These are phyloP conservation scores for Zasmidium cellare DNA, from an alignment of 2,329 filamentous ascomycete genomes.

Conservation along the genomic window DNA sequence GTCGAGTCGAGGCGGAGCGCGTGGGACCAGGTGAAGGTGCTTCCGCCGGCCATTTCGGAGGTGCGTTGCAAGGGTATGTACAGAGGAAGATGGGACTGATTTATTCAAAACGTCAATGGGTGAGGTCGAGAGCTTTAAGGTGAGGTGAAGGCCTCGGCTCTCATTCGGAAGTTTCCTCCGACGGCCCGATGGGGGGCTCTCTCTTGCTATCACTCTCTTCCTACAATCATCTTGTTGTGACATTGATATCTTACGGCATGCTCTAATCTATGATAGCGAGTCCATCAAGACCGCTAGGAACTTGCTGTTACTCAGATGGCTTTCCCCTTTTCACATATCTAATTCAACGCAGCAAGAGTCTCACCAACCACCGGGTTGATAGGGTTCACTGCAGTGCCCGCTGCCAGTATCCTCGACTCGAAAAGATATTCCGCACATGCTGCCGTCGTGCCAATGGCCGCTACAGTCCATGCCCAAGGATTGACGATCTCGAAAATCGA, in stretches of 20 bases:
- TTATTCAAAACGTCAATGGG: no score
- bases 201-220: background rate
- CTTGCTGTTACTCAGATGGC: no score
- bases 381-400: slow-evolving; percentile 5
- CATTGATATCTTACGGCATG: background rate
- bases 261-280: no score
- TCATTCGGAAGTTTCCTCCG: background rate
- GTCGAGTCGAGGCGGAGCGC: slow-evolving; percentile 32
- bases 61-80: background rate
- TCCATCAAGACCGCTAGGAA: no score
- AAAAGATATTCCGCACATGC: slow-evolving; percentile 29
- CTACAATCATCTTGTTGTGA: background rate
- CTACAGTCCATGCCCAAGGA: slow-evolving; percentile 57
- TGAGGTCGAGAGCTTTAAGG: background rate
- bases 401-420: slow-evolving; percentile 4
- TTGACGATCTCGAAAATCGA: slow-evolving; percentile 51
- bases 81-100: no score
- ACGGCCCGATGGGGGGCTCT: background rate
- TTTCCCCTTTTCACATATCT: no score
- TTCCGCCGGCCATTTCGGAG: slow-evolving; percentile 28
- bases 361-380: slow-evolving; percentile 6
- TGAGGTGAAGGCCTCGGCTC: background rate
- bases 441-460: slow-evolving; percentile 52
- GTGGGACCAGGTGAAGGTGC: slow-evolving; percentile 34
- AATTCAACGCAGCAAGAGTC: slow-evolving; percentile 11